Evolutionary conservation across 352 stramenopile species (phyloP).

Genomic region (Phytophthora sojae): DNA sequence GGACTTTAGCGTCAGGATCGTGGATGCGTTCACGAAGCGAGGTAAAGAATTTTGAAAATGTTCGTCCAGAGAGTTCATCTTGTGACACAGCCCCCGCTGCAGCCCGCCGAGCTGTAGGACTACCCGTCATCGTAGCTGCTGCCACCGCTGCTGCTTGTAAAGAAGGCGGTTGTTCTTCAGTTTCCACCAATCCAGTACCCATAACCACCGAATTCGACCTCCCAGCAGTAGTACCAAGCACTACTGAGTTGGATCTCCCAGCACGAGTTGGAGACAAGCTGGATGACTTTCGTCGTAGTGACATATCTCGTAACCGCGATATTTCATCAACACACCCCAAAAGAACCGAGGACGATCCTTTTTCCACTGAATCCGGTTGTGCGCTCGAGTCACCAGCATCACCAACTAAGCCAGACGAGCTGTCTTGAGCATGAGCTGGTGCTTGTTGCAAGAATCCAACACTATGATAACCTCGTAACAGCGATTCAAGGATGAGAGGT

Average conservation of each 20-base stretch:
- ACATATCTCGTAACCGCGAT: slow-evolving; percentile 11
- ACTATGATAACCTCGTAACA: slow-evolving; percentile 67
- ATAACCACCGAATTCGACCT: slow-evolving; percentile 31
- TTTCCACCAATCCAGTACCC: slow-evolving; percentile 1
- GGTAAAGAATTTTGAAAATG: slow-evolving; percentile 44
- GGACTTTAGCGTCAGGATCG: slow-evolving; percentile 23
- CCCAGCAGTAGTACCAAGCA: slow-evolving; percentile 11
- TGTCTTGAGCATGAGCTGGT: background rate
- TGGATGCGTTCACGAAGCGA: slow-evolving; percentile 37
- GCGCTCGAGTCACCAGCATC: background rate
- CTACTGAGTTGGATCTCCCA: slow-evolving; percentile 28
- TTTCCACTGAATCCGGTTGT: background rate
- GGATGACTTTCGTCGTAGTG: slow-evolving; percentile 5
- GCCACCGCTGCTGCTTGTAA: slow-evolving; percentile 10
- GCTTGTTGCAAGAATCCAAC: slow-evolving; percentile 70
- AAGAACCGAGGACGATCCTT: slow-evolving; percentile 18
- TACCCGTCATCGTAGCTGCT: background rate
- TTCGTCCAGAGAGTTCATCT: slow-evolving; percentile 39
- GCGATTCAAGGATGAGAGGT: slow-evolving; percentile 69
- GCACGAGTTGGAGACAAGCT: background rate
- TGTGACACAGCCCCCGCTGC: slow-evolving; percentile 22
- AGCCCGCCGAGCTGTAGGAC: background rate
- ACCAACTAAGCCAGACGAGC: background rate
- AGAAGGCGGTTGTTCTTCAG: slow-evolving; percentile 4
- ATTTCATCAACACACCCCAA: slow-evolving; percentile 44